Percentiles rank a stretch among this genome's conserved stretches.
These are phyloP conservation scores for Hyaloperonospora brassicae DNA, from an alignment of 352 stramenopile species.

Conservation along the genomic window DNA sequence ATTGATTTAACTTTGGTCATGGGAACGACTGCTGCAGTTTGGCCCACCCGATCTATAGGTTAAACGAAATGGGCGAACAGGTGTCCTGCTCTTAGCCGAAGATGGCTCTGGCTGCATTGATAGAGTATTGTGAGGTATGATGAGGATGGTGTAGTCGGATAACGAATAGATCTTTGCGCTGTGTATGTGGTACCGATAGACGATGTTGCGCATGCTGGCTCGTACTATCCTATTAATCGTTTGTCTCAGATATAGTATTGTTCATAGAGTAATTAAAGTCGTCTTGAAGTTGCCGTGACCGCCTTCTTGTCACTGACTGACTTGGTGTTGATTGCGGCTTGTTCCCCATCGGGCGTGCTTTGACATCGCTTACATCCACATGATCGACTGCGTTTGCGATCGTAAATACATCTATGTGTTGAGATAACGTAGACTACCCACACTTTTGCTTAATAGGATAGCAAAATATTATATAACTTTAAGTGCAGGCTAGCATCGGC, in stretches of 20 bases:
- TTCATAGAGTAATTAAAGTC: constrained; percentile 45
- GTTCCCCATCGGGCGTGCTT: no score
- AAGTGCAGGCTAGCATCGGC: no score
- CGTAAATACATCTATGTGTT: no score
- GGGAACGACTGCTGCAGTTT: constrained; percentile 53
- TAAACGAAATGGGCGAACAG: constrained; percentile 82
- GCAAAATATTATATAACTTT: no score
- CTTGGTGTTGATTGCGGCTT: no score
- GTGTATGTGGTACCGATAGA: constrained; percentile 19
- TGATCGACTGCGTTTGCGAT: no score
- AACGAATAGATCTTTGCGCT: constrained; percentile 6
- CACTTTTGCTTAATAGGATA: no score
- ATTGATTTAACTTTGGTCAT: constrained; percentile 77
- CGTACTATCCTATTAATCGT: constrained; percentile 83
- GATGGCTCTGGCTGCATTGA: constrained; percentile 71
- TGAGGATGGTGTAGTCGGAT: not conserved
- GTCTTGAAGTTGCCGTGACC: constrained; percentile 44
- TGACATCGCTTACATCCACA: no score
- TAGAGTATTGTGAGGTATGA: constrained; percentile 23
- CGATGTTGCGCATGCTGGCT: constrained; percentile 72
- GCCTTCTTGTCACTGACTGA: constrained; percentile 63
- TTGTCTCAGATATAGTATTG: constrained; percentile 88
- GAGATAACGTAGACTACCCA: no score
- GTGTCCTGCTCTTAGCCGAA: constrained; percentile 86
- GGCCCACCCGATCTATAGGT: constrained; percentile 79